Evolutionary conservation across 192 early-diverging fungal species (phyloP), one percentile per base, ranked within the genome.

Genomic region (Coemansia sp.): DNA sequence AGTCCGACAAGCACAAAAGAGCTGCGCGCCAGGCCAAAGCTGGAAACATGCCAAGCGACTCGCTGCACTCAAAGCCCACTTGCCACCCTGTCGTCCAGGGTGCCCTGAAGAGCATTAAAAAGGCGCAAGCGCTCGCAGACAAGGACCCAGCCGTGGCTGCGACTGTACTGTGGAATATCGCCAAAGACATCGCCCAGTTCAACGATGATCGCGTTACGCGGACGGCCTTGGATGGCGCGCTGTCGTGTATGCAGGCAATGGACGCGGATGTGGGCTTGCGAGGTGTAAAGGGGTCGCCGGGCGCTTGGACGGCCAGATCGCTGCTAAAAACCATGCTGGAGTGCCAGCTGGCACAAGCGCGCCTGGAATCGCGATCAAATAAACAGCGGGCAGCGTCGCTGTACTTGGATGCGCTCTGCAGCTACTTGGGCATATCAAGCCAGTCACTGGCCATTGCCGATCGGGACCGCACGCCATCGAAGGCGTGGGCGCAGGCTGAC

Each of bases 281-380:
- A 19, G 73, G 79, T 19, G 42, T 54, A 20, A 75, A 75, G 56
- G 73, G 60, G 3, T 62, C 73, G 19, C 59, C 65, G 4, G 31
- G 63, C 1, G 59, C 63, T 17, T 82, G 79, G 79, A 43, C 69
- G 1, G 58, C 73, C 3, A 41, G 79, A 29, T 54, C 53, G 47
- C 31, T 82, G 40, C 56, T 82, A 19, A 82, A 76, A 64, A 73
- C 79, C 20, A 73, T 61, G 62, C 59, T 82, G 40, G 79, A 82
- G 4, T 82, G 79, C 27, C 51, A 64, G 22, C 31, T 82, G 17
- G 79, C 73, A 0, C 42, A 69, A 12, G 79, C 79, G 1, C 68
- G 79, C 15, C 14, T 76, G 1, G 31, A 63, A 14, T 42, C 62
- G 42, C 25, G 9, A 0, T 15, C 35, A 10, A 54, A 57, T 38